These are phyloP conservation scores for Symbiotaphrina buchneri DNA, from an alignment of 495 filamentous ascomycete species.

Conservation along the genomic window DNA sequence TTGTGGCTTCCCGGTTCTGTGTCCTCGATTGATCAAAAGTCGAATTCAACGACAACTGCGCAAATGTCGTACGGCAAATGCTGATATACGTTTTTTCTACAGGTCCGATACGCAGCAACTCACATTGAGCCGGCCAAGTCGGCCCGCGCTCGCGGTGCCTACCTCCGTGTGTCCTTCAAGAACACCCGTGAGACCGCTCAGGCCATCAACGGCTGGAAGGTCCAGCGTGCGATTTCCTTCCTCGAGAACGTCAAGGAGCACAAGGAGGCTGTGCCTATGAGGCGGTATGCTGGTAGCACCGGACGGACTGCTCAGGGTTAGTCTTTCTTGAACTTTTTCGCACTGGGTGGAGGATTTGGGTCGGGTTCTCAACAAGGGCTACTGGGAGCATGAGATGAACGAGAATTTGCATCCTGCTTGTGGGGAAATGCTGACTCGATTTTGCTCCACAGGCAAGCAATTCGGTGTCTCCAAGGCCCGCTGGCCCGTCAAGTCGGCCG, in stretches of 20 bases:
- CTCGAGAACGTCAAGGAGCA: constrained; percentile 91
- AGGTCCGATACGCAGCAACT: constrained; percentile 97
- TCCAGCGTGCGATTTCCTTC: constrained; percentile 79
- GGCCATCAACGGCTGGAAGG: constrained; percentile 98
- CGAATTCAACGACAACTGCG: no score
- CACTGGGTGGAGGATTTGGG: neutral
- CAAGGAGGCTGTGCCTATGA: constrained; percentile 91
- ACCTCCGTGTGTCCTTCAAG: constrained; percentile 98
- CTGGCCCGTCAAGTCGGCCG: constrained; percentile 97
- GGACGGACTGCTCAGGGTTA: constrained; percentile 91
- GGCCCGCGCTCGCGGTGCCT: constrained; percentile 89
- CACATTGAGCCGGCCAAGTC: constrained; percentile 76
- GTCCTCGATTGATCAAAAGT: no score
- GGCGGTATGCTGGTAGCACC: constrained; percentile 82
- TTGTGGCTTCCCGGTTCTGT: no score
- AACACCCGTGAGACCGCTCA: constrained; percentile 99
- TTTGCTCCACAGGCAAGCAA: constrained; percentile 54
- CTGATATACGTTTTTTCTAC: constrained; percentile 12
- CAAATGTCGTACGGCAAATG: no score
- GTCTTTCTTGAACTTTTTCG: no score
- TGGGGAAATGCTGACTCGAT: neutral
- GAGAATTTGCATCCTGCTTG: neutral
- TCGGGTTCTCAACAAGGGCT: neutral
- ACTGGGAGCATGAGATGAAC: neutral
- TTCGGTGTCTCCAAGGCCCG: constrained; percentile 92